Conservation (phyloP, 2,329 filamentous ascomycete species). For the Myotisia sp. region DNA sequence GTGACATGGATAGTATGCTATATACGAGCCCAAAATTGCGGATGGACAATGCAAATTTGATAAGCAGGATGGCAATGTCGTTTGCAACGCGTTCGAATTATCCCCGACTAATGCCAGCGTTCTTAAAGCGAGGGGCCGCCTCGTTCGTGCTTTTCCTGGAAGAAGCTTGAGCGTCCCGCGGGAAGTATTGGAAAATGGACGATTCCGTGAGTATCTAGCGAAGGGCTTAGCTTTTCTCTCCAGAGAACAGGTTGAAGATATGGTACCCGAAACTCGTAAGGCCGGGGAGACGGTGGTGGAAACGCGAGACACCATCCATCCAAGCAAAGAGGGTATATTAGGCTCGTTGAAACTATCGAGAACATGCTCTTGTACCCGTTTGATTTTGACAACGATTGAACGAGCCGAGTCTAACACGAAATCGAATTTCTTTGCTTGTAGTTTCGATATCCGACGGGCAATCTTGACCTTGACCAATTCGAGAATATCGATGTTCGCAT, state of each 20-base stretch:
- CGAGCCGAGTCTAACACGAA: constrained; percentile 9
- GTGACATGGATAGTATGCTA: too few relatives aligned
- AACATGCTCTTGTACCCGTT: too few relatives aligned
- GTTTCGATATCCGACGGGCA: constrained; percentile 35
- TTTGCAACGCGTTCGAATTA: constrained; percentile 35
- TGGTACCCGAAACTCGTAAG: constrained; percentile 28
- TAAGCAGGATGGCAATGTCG: constrained; percentile 5
- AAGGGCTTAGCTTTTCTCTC: constrained; percentile 25
- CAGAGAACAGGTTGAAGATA: constrained; percentile 21
- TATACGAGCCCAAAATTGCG: too few relatives aligned
- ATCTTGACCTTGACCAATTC: constrained; percentile 8
- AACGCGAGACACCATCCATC: constrained; percentile 36
- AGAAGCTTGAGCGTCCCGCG: constrained; percentile 21
- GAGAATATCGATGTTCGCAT: too few relatives aligned
- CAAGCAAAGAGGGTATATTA: constrained; percentile 36
- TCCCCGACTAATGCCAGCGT: constrained; percentile 28
- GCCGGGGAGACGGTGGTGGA: constrained; percentile 26
- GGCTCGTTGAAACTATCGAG: constrained; percentile 28
- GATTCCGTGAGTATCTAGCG: constrained; percentile 19
- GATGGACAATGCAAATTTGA: too few relatives aligned
- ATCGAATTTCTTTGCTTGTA: constrained; percentile 14
- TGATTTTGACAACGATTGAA: too few relatives aligned
- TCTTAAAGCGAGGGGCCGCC: constrained; percentile 25
- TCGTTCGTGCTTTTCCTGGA: constrained; percentile 34
- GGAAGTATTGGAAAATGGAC: constrained; percentile 13